Percentiles rank a stretch among this genome's conserved stretches.
phyloP scores from a whole-genome alignment of 352 stramenopile genomes.

The Blastocystis sp. region DNA sequence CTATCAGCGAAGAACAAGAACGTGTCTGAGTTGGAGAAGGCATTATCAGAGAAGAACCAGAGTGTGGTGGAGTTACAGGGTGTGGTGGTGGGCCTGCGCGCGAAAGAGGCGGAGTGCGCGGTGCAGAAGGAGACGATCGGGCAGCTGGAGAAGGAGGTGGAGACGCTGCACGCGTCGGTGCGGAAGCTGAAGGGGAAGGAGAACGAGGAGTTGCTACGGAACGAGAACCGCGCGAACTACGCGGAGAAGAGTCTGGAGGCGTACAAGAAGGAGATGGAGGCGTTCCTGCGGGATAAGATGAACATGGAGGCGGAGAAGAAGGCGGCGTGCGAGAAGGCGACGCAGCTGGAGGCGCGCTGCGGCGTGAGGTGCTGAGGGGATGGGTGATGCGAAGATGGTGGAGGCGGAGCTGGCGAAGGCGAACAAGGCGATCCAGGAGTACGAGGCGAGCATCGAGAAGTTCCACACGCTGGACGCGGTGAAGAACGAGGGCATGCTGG shows the following conservation, averaged over 20 bases:
- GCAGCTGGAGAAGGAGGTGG: background rate
- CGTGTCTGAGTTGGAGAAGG: background rate
- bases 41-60: background rate
- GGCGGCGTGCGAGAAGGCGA: background rate
- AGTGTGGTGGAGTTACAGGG: background rate
- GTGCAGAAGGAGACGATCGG: background rate
- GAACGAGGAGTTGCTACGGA: background rate
- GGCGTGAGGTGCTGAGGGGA: constrained; percentile 1
- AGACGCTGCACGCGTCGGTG: constrained; percentile 12
- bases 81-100: background rate
- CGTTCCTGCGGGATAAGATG: constrained; percentile 15
- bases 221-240: constrained; percentile 22
- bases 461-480: constrained; percentile 1
- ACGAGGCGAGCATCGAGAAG: constrained; percentile 24
- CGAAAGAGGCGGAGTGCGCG: background rate
- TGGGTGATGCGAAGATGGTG: background rate
- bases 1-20: background rate
- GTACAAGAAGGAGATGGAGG: constrained; percentile 58
- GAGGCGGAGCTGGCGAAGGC: background rate
- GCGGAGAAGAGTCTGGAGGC: constrained; percentile 46
- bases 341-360: background rate
- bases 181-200: background rate
- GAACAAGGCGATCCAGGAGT: background rate
- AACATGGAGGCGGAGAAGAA: background rate
- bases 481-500: background rate